Percentiles rank a stretch among this genome's conserved stretches.
Evolutionary conservation across 176 grass and related monocot species (phyloP).

Genomic region (Neostapfia colusana): DNA sequence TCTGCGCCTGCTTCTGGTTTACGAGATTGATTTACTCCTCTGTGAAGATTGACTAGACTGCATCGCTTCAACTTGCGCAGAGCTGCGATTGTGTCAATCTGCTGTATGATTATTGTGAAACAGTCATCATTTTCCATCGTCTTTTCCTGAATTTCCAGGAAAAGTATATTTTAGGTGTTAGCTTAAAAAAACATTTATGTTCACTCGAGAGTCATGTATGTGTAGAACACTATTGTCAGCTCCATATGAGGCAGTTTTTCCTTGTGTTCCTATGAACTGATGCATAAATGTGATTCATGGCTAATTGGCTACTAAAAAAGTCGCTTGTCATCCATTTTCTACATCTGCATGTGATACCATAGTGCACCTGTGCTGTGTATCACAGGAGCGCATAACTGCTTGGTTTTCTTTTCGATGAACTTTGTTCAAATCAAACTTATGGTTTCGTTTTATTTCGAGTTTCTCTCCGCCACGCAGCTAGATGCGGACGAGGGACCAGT

Average conservation of each 20-base stretch:
- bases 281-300: slow-evolving; percentile 20
- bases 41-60: slow-evolving; percentile 40
- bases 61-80: neutral
- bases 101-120: slow-evolving; percentile 25
- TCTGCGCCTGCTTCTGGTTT: slow-evolving; percentile 40
- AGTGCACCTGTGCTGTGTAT: too few relatives aligned
- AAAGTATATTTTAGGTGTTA: slow-evolving; percentile 21
- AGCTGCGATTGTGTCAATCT: neutral
- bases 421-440: too few relatives aligned
- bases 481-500: too few relatives aligned
- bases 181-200: slow-evolving; percentile 24
- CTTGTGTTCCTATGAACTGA: slow-evolving; percentile 22
- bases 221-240: slow-evolving; percentile 4
- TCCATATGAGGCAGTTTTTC: slow-evolving; percentile 17
- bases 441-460: too few relatives aligned
- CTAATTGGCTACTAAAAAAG: neutral
- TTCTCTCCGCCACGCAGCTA: too few relatives aligned
- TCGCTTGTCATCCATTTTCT: neutral
- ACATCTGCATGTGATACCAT: neutral
- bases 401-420: too few relatives aligned
- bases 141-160: slow-evolving; percentile 1
- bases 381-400: too few relatives aligned
- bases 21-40: slow-evolving; percentile 46
- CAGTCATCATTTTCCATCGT: neutral
- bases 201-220: slow-evolving; percentile 10